Percentiles rank a stretch among this genome's conserved stretches.
Evolutionary conservation across 192 early-diverging fungal species (phyloP).

Genomic region (Borealophlyctis nickersoniae): DNA sequence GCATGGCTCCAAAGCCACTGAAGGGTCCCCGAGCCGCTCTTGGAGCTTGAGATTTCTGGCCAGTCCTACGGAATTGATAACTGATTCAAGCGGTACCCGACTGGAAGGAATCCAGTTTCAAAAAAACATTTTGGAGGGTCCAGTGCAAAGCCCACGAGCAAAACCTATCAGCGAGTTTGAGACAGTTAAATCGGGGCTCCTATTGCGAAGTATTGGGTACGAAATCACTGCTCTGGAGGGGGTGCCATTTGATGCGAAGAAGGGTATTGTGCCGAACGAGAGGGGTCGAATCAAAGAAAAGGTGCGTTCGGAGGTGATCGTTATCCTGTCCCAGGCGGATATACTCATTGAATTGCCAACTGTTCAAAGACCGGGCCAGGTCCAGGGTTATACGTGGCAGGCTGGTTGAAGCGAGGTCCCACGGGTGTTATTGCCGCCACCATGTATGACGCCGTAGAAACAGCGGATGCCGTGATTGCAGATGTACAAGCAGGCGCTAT

Average conservation of each 20-base stretch:
- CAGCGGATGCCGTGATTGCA: slow-evolving; percentile 69
- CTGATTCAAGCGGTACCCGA: slow-evolving; percentile 1
- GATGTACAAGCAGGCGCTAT: slow-evolving; percentile 27
- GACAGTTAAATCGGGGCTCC: slow-evolving; percentile 61
- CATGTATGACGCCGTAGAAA: slow-evolving; percentile 91
- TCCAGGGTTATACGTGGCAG: slow-evolving; percentile 81
- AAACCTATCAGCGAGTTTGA: slow-evolving; percentile 59
- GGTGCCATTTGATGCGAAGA: slow-evolving; percentile 71
- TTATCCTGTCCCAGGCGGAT: neutral
- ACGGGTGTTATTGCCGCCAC: slow-evolving; percentile 91
- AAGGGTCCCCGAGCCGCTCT: slow-evolving; percentile 41
- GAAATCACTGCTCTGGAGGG: slow-evolving; percentile 64
- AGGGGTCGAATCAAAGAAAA: slow-evolving; percentile 65
- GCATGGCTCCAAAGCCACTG: slow-evolving; percentile 48
- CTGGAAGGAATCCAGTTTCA: slow-evolving; percentile 38
- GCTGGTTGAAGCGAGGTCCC: slow-evolving; percentile 96
- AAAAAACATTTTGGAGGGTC: slow-evolving; percentile 69
- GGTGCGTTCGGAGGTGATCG: slow-evolving; percentile 13
- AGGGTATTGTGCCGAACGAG: slow-evolving; percentile 75
- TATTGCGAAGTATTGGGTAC: slow-evolving; percentile 87
- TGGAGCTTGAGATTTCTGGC: slow-evolving; percentile 73
- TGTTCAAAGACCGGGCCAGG: neutral
- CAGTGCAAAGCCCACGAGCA: slow-evolving; percentile 47
- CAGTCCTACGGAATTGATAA: slow-evolving; percentile 62
- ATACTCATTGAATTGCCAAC: neutral